Base-by-base conservation (phyloP, 1,284 basidiomycete species). In the Marasmius sp. region DNA sequence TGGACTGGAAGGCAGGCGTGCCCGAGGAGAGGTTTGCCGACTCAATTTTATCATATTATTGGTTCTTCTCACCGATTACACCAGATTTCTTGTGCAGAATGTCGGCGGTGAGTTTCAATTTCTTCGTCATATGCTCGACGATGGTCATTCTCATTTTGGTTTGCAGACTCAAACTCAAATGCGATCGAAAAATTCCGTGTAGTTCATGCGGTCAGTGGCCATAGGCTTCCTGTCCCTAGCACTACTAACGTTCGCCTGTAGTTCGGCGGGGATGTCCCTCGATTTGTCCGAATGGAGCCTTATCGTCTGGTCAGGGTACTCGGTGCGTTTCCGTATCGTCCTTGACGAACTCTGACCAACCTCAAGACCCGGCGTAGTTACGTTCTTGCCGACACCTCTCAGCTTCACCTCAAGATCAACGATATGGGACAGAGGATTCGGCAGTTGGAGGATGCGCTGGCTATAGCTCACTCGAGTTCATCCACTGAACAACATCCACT, bases 351-450 rank as follows among this genome's bases (percentile, higher is more conserved):
- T 53, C 33, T 53, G 37, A 20, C 34, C 39, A 39, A 9, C n/a
- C 16, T 36, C 7, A 51, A 20, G 34, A 51, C 10, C 9, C 50
- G 12, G 11, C 7, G 7, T 52, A 81, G 88, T 60, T 89, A 89
- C 62, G 85, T 90, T 38, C 81, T 91, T 9, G 85, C 88, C 10
- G 87, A 89, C 65, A 90, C 89, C 6, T 84, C 87, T 50, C 84
- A 89, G 65, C 75, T 91, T 3, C 89, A 91, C 68, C 73, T 78
- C 51, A 89, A 88, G 72, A 89, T 91, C 36, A 75, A 79, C 1
- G 85, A 89, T 62, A 91, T 91, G 88, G 86, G 86, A 47, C 83
- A 88, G 66, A 83, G 89, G 47, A 91, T 91, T 66, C 81, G 87
- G 47, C 83, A 88, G 66, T 79, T 91, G 18, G 88, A 90, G 71